Conservation (phyloP, 2,329 filamentous ascomycete species). For the Aspergillus amoenus region DNA sequence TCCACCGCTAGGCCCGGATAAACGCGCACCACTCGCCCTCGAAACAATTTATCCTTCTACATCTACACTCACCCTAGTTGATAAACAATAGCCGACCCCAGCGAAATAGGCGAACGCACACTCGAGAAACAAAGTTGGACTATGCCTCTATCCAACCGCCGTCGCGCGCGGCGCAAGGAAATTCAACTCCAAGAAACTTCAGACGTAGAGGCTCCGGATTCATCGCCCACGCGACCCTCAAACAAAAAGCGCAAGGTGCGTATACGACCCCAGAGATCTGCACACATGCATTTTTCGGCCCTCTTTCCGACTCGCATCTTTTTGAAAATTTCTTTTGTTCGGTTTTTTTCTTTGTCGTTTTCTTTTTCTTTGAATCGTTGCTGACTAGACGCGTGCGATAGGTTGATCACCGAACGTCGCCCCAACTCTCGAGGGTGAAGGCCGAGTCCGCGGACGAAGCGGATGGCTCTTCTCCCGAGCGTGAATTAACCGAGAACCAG, state of each 20-base stretch:
- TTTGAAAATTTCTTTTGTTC: background rate
- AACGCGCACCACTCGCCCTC: background rate
- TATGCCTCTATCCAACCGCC: constrained; percentile 46
- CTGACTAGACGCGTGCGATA: constrained; percentile 14
- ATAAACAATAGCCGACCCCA: background rate
- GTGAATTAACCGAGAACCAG: constrained; percentile 42
- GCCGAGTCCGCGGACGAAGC: constrained; percentile 43
- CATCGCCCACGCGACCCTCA: constrained; percentile 48
- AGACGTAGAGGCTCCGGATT: constrained; percentile 47
- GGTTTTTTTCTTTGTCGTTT: background rate
- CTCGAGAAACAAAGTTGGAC: constrained; percentile 6
- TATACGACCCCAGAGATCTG: background rate
- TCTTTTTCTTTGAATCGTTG: background rate
- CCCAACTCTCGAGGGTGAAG: constrained; percentile 31
- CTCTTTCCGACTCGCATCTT: background rate
- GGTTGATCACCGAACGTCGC: constrained; percentile 37
- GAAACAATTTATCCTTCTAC: background rate
- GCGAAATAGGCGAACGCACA: constrained; percentile 5
- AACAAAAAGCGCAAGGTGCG: constrained; percentile 51
- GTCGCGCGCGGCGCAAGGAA: constrained; percentile 48
- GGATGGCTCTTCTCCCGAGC: constrained; percentile 43
- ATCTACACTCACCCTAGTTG: background rate
- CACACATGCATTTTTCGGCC: background rate
- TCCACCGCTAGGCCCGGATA: background rate
- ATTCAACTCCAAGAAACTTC: constrained; percentile 45